Conservation (phyloP, 805 yeast species). For the Ogataea haglerorum region DNA sequence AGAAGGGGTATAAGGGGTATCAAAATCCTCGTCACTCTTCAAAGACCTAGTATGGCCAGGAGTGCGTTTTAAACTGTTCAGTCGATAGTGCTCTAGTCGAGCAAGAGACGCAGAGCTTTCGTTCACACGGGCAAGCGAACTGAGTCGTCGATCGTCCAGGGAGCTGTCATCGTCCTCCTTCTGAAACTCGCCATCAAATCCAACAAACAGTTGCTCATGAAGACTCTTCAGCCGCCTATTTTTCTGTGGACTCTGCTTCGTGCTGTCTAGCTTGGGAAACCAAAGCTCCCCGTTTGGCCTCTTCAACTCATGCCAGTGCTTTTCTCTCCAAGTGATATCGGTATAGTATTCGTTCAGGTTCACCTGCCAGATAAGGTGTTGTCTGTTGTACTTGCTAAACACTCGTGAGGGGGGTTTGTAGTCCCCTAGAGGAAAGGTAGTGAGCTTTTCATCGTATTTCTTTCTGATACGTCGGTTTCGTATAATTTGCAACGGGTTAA, state of each 20-base stretch:
- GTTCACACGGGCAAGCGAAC: slow-evolving; percentile 22
- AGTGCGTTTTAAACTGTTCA: slow-evolving; percentile 18
- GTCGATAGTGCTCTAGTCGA: slow-evolving; percentile 26
- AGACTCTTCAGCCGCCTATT: slow-evolving; percentile 15
- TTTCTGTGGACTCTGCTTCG: slow-evolving; percentile 4
- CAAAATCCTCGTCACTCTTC: slow-evolving; percentile 14
- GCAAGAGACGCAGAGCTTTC: slow-evolving; percentile 29
- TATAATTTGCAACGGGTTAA: slow-evolving; percentile 80
- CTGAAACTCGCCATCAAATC: slow-evolving; percentile 26
- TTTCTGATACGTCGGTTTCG: slow-evolving; percentile 63
- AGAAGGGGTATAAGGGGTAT: not conserved
- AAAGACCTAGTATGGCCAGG: slow-evolving; percentile 16
- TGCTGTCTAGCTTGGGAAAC: slow-evolving; percentile 38
- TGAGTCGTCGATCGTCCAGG: slow-evolving; percentile 14
- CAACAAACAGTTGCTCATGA: slow-evolving; percentile 28
- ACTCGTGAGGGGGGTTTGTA: slow-evolving; percentile 65
- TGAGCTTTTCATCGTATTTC: slow-evolving; percentile 46
- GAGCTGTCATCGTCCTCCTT: slow-evolving; percentile 21
- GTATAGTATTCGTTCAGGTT: slow-evolving; percentile 55
- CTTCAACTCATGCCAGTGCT: slow-evolving; percentile 50
- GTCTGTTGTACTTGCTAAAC: slow-evolving; percentile 46
- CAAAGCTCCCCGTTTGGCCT: slow-evolving; percentile 46
- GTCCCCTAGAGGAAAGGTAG: slow-evolving; percentile 41
- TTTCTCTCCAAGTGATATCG: slow-evolving; percentile 57
- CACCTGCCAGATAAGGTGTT: slow-evolving; percentile 58